phyloP scores from a whole-genome alignment of 2,329 filamentous ascomycete genomes.

The Pseudogymnoascus sp. region DNA sequence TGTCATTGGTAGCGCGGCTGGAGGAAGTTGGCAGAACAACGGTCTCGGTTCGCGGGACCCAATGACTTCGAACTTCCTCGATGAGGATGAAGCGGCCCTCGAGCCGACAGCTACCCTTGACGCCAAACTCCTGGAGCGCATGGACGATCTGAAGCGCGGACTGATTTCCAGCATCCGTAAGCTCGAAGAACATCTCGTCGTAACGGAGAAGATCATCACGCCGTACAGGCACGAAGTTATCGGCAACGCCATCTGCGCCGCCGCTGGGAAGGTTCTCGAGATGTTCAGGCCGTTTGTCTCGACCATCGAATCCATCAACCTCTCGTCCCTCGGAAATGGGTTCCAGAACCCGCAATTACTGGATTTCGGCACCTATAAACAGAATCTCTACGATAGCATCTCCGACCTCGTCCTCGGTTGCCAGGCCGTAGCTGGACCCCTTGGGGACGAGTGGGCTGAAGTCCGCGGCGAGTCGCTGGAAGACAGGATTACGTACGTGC shows the following conservation, averaged over 20 bases:
- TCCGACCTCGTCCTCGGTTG: conserved; percentile 83
- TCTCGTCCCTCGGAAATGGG: conserved; percentile 68
- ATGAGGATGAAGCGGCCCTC: conserved; percentile 65
- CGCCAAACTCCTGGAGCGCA: conserved; percentile 65
- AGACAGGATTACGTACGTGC: conserved; percentile 73
- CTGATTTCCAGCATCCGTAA: conserved; percentile 80
- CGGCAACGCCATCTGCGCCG: conserved; percentile 72
- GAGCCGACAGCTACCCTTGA: conserved; percentile 74
- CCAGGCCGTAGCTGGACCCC: conserved; percentile 82
- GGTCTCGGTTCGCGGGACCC: conserved; percentile 58
- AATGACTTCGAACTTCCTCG: conserved; percentile 74
- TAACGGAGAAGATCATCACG: conserved; percentile 76
- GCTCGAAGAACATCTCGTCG: conserved; percentile 73
- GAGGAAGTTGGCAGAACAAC: conserved; percentile 83
- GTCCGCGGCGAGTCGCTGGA: conserved; percentile 85
- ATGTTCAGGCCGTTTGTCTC: conserved; percentile 85
- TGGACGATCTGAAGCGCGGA: conserved; percentile 80
- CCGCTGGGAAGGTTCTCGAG: conserved; percentile 74
- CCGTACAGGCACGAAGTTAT: conserved; percentile 70
- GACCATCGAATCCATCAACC: conserved; percentile 84
- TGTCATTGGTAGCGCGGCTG: conserved; percentile 72
- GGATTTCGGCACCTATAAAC: conserved; percentile 86
- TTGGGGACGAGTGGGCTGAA: conserved; percentile 94
- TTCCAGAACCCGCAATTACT: conserved; percentile 78
- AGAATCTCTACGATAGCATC: conserved; percentile 86